Evolutionary conservation across 441 rosid genomes (phyloP), one percentile per base, ranked within the genome.

Genomic region (Sinapis alba): DNA sequence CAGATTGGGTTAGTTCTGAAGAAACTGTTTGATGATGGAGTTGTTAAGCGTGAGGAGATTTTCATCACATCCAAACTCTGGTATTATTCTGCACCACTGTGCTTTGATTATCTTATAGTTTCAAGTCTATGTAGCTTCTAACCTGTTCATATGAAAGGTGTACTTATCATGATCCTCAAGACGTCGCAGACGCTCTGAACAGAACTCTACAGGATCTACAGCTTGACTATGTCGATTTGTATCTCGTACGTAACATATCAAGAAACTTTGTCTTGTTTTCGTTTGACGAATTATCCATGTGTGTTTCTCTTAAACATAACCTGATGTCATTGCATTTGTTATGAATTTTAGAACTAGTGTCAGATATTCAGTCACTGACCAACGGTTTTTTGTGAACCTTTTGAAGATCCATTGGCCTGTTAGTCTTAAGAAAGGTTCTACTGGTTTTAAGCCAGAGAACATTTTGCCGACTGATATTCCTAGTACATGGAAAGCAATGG

Each of bases 61-160:
- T 88, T 87, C 85, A 83, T 92, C 69, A 90, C 97, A 11, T 89
- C 91, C 45, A 89, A 90, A 72, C 92, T 92, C 62, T 87, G 91
- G 96, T 88, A 57, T n/a, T n/a, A 3, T 15, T 86, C 80, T 69
- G 50, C 59, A 15, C 38, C 50, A 72, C 76, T 43, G 0, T 59
- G 26, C n/a, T 53, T 20, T 50, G 1, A 9, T 1, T 11, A 9
- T 7, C 58, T 53, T 10, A 30, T n/a, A 23, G n/a, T 65, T 10
- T 8, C 23, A 16, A 62, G 54, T 59, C 54, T 65, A 16, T 43
- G 28, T 71, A 30, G 63, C 26, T 20, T 20, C 9, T 32, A 51
- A 84, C 60, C 11, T 45, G 4, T 11, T 73, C 5, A 60, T 16
- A 41, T 68, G 66, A 15, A 85, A 93, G 88, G 86, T 61, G 65